Evolutionary conservation across 2,329 filamentous ascomycete species (phyloP), one percentile per base, ranked within the genome.

Genomic region (Pseudocercospora pini-densiflorae): DNA sequence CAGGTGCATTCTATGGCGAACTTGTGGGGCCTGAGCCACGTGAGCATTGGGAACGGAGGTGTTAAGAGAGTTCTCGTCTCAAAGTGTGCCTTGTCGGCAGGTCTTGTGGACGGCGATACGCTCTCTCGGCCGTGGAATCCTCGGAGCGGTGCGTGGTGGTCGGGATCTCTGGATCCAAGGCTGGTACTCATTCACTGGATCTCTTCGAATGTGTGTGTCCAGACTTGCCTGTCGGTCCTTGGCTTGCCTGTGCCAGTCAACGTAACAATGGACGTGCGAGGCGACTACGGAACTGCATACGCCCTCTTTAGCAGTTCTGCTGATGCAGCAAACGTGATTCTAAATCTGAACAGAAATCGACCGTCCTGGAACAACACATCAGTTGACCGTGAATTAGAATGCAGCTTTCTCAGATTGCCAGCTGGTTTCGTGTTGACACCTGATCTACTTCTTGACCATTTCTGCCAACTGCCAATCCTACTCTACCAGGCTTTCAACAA

Each of bases 1-100:
- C 64, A 66, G 45, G 61, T 66, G 2, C 64, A 66, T 12, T 66
- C 64, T 16, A 61, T 66, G 64, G 55, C 64, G n/a, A 66, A 66
- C 33, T 27, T 66, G 61, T 63, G 60, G 60, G 61, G 57, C 6
- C 61, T 66, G 19, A 61, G 64, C 29, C 64, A 66, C 36, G 61
- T 63, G 60, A 66, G 61, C 40, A 51, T 66, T 2, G 64, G 64
- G 19, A n/a, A 19, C 10, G 60, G 61, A 2, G 21, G 40, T 3
- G 31, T 47, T 10, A 63, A 63, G 33, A 45, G 61, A 14, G 61
- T 66, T 16, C 57, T 66, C 12, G 54, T 66, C 19, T 60, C 61
- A 36, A 66, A 66, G 47, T 63, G 64, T 27, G 55, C 61, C 5
- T 51, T 66, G 43, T 55, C 61, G 6, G 59, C 59, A 43, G 10